Evolutionary conservation across 768 basidiomycete species (phyloP), one percentile per base, ranked within the genome.

Genomic region (Pholiota conissans): DNA sequence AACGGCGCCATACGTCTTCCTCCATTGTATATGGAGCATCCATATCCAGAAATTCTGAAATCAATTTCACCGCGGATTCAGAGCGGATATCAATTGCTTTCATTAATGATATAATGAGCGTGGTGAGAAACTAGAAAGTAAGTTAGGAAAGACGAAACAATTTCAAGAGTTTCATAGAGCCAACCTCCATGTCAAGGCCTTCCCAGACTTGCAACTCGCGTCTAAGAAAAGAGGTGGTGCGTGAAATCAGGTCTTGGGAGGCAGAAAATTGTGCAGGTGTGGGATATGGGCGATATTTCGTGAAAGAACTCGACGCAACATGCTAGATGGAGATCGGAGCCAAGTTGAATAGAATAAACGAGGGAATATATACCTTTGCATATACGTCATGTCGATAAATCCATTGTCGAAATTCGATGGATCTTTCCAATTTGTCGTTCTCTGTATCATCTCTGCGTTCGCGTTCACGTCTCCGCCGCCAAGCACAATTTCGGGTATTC

Each of bases 31-130:
- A 85, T 2, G 81, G 78, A 3, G 74, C 71, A 61, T 88, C 89
- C 70, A 91, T 80, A 67, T 98, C 95, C 47, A 98, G 79, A 73
- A 95, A 95, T 63, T 96, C 95, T 13, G 93, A 80, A 8, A 98
- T 77, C 14, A 91, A 71, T 65, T 88, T 90, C 42, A 98, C 82
- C 39, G 94, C 91, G 35, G 89, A 85, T 72, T 93, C 89, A 11
- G 93, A 91, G 40, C 95, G 91, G 56, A 98, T 90, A 73, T 98
- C 95, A 53, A 97, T 85, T 3, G 91, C 82, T 73, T 93, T 93
- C 86, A 98, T 93, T 64, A 98, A 77, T 1, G 93, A 93, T 51
- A 96, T 74, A 18, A 86, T 91, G 73, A 95, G 92, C 2, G 87
- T 90, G 11, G 91, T 94, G 53, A 98, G 78, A 71, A 95, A 98